Percentiles rank a stretch among this genome's conserved stretches.
These are phyloP conservation scores for Beauveria caledonica DNA, from an alignment of 2,329 filamentous ascomycete species.

Conservation along the genomic window DNA sequence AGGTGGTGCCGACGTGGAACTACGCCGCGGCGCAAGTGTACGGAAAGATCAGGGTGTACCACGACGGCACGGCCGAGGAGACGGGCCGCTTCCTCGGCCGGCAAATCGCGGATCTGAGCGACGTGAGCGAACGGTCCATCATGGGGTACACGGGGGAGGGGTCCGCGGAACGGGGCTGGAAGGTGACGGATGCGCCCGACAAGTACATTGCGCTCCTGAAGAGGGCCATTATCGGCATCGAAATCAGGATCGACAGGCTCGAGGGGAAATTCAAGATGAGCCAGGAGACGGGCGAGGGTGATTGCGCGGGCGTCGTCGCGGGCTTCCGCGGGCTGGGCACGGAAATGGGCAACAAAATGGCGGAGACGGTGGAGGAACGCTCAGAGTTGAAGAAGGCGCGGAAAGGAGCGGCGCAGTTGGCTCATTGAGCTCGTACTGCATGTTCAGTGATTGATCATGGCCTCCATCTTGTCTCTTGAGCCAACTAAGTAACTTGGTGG, in stretches of 20 bases:
- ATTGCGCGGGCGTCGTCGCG: slow-evolving; percentile 46
- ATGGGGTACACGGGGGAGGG: slow-evolving; percentile 41
- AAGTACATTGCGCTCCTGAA: slow-evolving; percentile 48
- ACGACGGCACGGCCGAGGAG: slow-evolving; percentile 36
- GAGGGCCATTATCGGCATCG: slow-evolving; percentile 53
- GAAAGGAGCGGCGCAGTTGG: neutral
- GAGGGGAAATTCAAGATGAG: slow-evolving; percentile 62
- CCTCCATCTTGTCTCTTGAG: too few relatives aligned
- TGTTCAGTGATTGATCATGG: too few relatives aligned
- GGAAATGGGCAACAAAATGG: neutral
- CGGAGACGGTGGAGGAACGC: slow-evolving; percentile 5
- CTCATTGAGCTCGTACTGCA: neutral
- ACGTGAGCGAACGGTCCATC: slow-evolving; percentile 40
- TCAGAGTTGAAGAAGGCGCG: slow-evolving; percentile 4
- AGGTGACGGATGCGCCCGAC: slow-evolving; percentile 47
- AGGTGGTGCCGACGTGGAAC: slow-evolving; percentile 65
- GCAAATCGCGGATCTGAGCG: slow-evolving; percentile 46
- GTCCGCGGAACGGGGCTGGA: slow-evolving; percentile 38
- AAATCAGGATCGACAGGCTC: slow-evolving; percentile 46
- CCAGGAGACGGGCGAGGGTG: slow-evolving; percentile 46
- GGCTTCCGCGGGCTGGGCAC: slow-evolving; percentile 37
- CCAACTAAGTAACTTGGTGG: too few relatives aligned
- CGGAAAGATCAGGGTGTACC: slow-evolving; percentile 46
- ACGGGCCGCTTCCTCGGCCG: slow-evolving; percentile 39
- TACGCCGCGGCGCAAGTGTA: slow-evolving; percentile 59